Base-by-base conservation (phyloP, 2,329 filamentous ascomycete species). In the Alternaria triticimaculans region DNA sequence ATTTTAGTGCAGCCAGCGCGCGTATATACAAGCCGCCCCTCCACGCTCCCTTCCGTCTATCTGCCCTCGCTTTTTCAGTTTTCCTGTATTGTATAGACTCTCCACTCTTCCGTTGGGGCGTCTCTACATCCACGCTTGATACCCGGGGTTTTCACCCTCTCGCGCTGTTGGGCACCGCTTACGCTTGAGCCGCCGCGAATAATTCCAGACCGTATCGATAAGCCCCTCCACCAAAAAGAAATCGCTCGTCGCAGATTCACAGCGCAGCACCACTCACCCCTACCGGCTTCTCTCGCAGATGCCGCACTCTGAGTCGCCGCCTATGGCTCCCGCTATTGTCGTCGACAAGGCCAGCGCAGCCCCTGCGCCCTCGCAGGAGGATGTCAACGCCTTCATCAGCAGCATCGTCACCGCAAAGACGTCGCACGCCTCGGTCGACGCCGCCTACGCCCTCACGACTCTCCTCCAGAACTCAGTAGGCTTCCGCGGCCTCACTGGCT, bases 391-490 rank as follows among this genome's bases (percentile, higher is more conserved):
- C 46, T 77, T 85, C 51, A 74, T 82, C 45, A 76, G 73, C 70
- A 78, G 78, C 63, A 82, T 84, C 67, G 82, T 85, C 74, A 82
- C 80, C 49, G 82, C 84, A 26, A 83, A 86, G 74, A 84, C 84
- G 26, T 87, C 86, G 56, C 85, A 87, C 72, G 81, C 82, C 59
- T 87, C 85, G 11, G 83, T 88, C 48, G 89, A 91, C 75, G 87
- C 87, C 62, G 84, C 89, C 18, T 92, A 92, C 77, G 85, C 85
- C 45, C 83, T 92, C 64, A 87, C 87, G 59, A 88, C 89, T 60
- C 80, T 90, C 14, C 82, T 92, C 14, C 84, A 89, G 63, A 87
- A 89, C 80, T 89, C 88, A 28, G 85, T 89, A 62, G 89, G 89
- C 55, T 87, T 87, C 75, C 86, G 87, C 21, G 89, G 89, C 55